Percentiles rank a stretch among this genome's conserved stretches.
Conservation (phyloP, 139 green algal genomes). For the Pycnococcus provasolii region DNA sequence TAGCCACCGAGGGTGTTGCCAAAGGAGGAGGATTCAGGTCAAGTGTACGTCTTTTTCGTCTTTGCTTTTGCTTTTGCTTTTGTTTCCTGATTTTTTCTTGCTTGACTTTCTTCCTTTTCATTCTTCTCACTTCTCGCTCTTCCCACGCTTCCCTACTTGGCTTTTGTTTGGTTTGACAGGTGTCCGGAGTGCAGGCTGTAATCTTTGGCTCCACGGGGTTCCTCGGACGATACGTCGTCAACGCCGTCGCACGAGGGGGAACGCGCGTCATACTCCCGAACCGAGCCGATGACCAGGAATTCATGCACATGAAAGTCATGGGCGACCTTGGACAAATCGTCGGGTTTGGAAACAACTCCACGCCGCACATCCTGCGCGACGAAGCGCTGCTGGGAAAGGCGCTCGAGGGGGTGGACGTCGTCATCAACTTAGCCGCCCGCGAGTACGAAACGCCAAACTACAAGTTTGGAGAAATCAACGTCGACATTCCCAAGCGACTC, state of each 20-base stretch:
- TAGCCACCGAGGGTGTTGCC: too few relatives aligned
- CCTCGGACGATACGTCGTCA: conserved; percentile 83
- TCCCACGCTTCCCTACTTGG: too few relatives aligned
- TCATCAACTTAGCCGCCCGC: conserved; percentile 84
- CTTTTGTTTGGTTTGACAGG: conserved; percentile 31
- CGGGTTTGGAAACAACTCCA: conserved; percentile 8
- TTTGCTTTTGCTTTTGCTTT: too few relatives aligned
- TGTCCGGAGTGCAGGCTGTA: conserved; percentile 72
- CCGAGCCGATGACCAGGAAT: conserved; percentile 67
- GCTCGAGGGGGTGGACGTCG: conserved; percentile 51
- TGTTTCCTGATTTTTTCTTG: too few relatives aligned
- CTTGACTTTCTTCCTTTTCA: too few relatives aligned
- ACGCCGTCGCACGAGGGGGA: conserved; percentile 62
- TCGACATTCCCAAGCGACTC: conserved; percentile 40
- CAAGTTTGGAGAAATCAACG: conserved; percentile 64
- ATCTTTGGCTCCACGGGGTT: conserved; percentile 92
- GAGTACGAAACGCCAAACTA: conserved; percentile 88
- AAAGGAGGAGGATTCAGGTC: too few relatives aligned
- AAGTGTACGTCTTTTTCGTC: too few relatives aligned
- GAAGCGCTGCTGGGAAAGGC: conserved; percentile 57
- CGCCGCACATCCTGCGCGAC: conserved; percentile 51
- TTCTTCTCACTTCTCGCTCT: too few relatives aligned
- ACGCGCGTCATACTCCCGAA: conserved; percentile 73
- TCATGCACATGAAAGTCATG: conserved; percentile 83
- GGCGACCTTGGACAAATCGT: conserved; percentile 80